A percentile compares a stretch with the other conserved stretches of the same genome.
Conservation (phyloP, 2,329 filamentous ascomycete genomes). For the Domatiomyces catenatus region DNA sequence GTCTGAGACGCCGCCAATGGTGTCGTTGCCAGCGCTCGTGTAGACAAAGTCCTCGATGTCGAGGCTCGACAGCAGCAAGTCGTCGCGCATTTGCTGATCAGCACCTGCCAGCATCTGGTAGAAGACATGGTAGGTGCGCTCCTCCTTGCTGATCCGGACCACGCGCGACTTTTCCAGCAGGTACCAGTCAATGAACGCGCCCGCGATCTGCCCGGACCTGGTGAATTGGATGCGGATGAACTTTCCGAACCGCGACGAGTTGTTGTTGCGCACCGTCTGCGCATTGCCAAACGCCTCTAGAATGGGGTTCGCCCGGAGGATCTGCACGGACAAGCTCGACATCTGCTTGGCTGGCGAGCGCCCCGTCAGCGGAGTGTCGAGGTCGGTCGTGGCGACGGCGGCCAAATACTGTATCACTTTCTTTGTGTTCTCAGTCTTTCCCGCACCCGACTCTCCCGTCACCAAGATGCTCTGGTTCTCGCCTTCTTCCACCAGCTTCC, state of each 20-base stretch:
- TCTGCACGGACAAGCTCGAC: conserved; percentile 87
- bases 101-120: conserved; percentile 88
- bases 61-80: conserved; percentile 59
- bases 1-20: conserved; percentile 80
- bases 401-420: conserved; percentile 98
- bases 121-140: conserved; percentile 94
- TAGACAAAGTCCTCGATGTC: conserved; percentile 82
- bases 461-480: conserved; percentile 95
- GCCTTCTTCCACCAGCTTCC: conserved; percentile 87
- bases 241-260: conserved; percentile 95
- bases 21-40: conserved; percentile 79
- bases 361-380: conserved; percentile 45
- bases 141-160: conserved; percentile 69
- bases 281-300: conserved; percentile 96
- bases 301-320: conserved; percentile 88
- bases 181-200: conserved; percentile 98
- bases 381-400: conserved; percentile 61
- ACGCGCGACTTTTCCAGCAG: conserved; percentile 95
- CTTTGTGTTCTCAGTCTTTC: conserved; percentile 98
- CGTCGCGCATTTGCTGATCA: conserved; percentile 53
- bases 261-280: conserved; percentile 94
- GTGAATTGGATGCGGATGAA: conserved; percentile 97
- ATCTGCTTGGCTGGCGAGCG: conserved; percentile 50
- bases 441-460: conserved; percentile 93
- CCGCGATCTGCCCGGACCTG: conserved; percentile 72